A percentile compares a stretch with the other conserved stretches of the same genome.
Conservation (phyloP, 176 grass and related monocot species). For the Ananas comosus region DNA sequence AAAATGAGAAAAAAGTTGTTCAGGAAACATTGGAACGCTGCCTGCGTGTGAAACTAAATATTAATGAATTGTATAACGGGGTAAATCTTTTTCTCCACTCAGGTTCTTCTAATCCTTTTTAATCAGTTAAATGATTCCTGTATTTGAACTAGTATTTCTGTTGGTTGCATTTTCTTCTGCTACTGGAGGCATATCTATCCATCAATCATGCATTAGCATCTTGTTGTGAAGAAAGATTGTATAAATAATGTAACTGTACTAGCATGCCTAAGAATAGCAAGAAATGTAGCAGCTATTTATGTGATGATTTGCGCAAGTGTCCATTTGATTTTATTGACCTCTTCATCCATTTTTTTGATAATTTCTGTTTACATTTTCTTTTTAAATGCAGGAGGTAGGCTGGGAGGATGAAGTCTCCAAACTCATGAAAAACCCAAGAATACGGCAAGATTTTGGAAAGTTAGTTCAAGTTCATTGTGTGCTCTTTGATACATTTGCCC, state of each 20-base stretch:
- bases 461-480: slow-evolving; percentile 33
- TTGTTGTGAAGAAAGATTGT: neutral
- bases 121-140: neutral
- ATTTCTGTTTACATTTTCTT: slow-evolving; percentile 18
- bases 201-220: neutral
- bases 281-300: neutral
- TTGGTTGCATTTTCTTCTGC: too few species aligned
- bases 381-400: slow-evolving; percentile 40
- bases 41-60: slow-evolving; percentile 54
- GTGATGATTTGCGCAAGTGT: neutral
- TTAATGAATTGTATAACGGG: slow-evolving; percentile 52
- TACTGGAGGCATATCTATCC: neutral
- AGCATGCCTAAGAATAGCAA: too few species aligned
- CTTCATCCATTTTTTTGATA: neutral
- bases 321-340: neutral
- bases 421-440: slow-evolving; percentile 38
- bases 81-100: slow-evolving; percentile 22
- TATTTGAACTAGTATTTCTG: neutral
- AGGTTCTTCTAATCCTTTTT: neutral
- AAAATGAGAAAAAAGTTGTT: slow-evolving; percentile 80
- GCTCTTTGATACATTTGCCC: neutral
- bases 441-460: slow-evolving; percentile 56
- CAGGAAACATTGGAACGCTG: slow-evolving; percentile 45
- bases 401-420: slow-evolving; percentile 19
- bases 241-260: too few species aligned